Evolutionary conservation across 345 rosid genomes (phyloP).

Genomic region (Sisymbrium irio): DNA sequence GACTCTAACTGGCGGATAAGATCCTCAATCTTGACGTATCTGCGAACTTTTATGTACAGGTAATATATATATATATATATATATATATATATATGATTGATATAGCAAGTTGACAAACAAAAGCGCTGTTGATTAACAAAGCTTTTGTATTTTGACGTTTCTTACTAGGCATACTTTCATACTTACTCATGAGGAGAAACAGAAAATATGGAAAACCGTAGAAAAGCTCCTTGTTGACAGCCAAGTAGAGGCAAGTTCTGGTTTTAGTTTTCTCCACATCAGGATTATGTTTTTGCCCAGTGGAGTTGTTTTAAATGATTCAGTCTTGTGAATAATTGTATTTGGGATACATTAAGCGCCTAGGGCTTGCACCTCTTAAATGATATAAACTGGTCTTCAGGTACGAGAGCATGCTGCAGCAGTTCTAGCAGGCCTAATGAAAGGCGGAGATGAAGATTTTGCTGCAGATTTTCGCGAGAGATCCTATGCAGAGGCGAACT

Average conservation of each 20-base stretch:
- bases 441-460: slow-evolving; percentile 88
- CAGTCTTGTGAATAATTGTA: not conserved
- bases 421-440: slow-evolving; percentile 93
- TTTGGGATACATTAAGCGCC: not conserved
- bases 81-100: slow-evolving; percentile 1
- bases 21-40: slow-evolving; percentile 88
- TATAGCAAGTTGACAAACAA: slow-evolving; percentile 21
- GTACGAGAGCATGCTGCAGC: slow-evolving; percentile 99
- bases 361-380: not conserved
- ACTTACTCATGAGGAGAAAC: slow-evolving; percentile 65
- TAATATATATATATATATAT: slow-evolving; percentile 33
- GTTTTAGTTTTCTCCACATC: slow-evolving; percentile 2
- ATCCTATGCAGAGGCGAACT: slow-evolving; percentile 72
- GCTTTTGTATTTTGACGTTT: not conserved
- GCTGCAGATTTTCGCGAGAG: slow-evolving; percentile 79
- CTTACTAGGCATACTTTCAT: slow-evolving; percentile 79
- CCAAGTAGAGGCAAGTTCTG: slow-evolving; percentile 88
- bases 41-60: slow-evolving; percentile 97
- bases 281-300: not conserved
- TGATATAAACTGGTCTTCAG: slow-evolving; percentile 38
- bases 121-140: not conserved
- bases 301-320: not conserved
- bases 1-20: slow-evolving; percentile 97
- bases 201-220: slow-evolving; percentile 77
- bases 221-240: slow-evolving; percentile 79